Evolutionary conservation across 1,284 basidiomycete genomes (phyloP), one percentile per base, ranked within the genome.

Genomic region (Gymnopus androsaceus): DNA sequence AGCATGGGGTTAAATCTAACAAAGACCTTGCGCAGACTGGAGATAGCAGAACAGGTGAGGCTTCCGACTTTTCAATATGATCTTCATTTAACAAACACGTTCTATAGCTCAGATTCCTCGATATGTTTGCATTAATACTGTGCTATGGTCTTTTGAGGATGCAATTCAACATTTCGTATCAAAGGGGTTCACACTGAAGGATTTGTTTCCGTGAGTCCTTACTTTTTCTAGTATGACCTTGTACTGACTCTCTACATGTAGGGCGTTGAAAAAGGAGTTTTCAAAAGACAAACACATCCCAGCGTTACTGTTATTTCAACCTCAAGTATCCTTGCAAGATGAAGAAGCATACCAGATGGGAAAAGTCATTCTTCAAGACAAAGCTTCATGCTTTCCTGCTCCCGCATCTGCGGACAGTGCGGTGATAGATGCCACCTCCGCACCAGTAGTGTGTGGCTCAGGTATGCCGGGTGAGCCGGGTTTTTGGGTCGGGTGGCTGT

Each of bases 371-470:
- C 76, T 98, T 8, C 97, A 99, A 71, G 97, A 99, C 72, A 96
- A 98, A 69, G 96, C 97, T 12, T 95, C 92, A 46, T 99, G 97
- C 73, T 95, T 99, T 69, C 95, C 97, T 8, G 94, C 96, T 54
- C 86, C 87, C 15, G 70, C 75, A 1, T 68, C 65, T 31, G 75
- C 80, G 42, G 66, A 76, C 34, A 69, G 73, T 41, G 73, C 83
- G 17, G 92, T 95, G 33, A 88, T 99, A 47, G 97, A 99, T 71
- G 95, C 94, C 4, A 99, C 95, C 27, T 90, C 95, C 41, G 96
- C 97, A 0, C n/a, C n/a, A n/a, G n/a, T n/a, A n/a, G n/a, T n/a
- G n/a, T n/a, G n/a, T n/a, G n/a, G n/a, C n/a, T n/a, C n/a, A n/a
- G n/a, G n/a, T n/a, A n/a, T n/a, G n/a, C n/a, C n/a, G n/a, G n/a